These are phyloP conservation scores for Sugiyamaella japonica DNA, from an alignment of 1,139 yeast species.

Conservation along the genomic window DNA sequence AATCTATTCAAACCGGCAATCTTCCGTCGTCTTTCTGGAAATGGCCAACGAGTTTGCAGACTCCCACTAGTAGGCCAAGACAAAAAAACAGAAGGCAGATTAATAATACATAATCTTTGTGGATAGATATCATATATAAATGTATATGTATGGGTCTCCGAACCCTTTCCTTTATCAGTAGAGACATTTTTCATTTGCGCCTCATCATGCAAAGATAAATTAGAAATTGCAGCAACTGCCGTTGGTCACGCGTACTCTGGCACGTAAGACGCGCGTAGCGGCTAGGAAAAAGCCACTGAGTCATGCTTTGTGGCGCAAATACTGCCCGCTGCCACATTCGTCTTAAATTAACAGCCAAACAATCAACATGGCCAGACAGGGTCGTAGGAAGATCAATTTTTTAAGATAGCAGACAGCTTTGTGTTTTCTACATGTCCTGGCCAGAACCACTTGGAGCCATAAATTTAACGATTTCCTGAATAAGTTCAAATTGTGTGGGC, in stretches of 20 bases:
- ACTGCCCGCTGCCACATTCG: neutral
- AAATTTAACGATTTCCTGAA: no score
- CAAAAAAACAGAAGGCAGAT: neutral
- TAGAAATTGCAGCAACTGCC: slow-evolving; percentile 6
- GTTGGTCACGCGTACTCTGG: slow-evolving; percentile 1
- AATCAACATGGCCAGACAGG: no score
- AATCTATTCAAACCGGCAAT: no score
- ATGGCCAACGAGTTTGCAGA: no score
- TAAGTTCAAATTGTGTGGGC: no score
- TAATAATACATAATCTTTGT: neutral
- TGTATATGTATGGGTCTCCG: neutral
- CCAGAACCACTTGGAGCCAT: no score
- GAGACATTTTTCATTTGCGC: slow-evolving; percentile 9
- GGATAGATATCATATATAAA: neutral
- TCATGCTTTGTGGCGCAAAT: slow-evolving; percentile 2
- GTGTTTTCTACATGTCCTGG: no score
- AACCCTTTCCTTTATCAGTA: slow-evolving; percentile 11
- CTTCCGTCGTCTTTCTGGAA: no score
- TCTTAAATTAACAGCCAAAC: no score
- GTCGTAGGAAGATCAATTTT: no score
- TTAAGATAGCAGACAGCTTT: no score
- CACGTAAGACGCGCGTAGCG: slow-evolving; percentile 12
- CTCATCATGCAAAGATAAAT: slow-evolving; percentile 3
- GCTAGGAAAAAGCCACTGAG: neutral
- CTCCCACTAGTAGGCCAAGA: no score